phyloP scores from a whole-genome alignment of 257 asterid genomes.

The Cordia subcordata region DNA sequence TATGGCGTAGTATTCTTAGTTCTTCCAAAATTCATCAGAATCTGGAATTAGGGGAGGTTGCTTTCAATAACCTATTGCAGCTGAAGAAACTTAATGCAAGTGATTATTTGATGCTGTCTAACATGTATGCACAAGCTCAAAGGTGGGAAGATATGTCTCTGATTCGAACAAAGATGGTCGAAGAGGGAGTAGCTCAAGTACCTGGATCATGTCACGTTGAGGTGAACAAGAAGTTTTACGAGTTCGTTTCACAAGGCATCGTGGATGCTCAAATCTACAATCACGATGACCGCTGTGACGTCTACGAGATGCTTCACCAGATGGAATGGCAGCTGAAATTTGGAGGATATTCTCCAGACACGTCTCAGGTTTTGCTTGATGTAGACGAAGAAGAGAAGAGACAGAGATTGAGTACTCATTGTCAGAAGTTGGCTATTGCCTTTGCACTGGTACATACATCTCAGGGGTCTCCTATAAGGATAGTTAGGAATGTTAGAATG shows the following conservation, averaged over 20 bases:
- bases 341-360: constrained; percentile 72
- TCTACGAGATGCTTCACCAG: constrained; percentile 73
- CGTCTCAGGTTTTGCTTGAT: constrained; percentile 44
- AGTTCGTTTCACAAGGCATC: constrained; percentile 61
- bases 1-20: constrained; percentile 75
- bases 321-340: constrained; percentile 92
- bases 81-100: constrained; percentile 41
- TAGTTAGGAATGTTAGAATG: constrained; percentile 81
- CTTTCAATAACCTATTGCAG: constrained; percentile 36
- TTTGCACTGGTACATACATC: constrained; percentile 50
- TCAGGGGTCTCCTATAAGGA: constrained; percentile 40
- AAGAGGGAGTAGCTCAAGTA: constrained; percentile 31
- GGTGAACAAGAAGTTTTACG: constrained; percentile 45
- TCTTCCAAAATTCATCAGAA: constrained; percentile 55
- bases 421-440: constrained; percentile 84
- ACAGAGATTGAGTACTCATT: constrained; percentile 49
- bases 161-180: constrained; percentile 38
- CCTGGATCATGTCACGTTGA: constrained; percentile 59
- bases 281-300: no score
- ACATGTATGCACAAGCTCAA: constrained; percentile 53
- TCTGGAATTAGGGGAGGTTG: constrained; percentile 48
- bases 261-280: no score
- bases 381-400: constrained; percentile 82
- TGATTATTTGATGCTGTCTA: constrained; percentile 57
- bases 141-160: constrained; percentile 53